phyloP scores from a whole-genome alignment of 768 basidiomycete genomes.

The Amanita jacksonii region DNA sequence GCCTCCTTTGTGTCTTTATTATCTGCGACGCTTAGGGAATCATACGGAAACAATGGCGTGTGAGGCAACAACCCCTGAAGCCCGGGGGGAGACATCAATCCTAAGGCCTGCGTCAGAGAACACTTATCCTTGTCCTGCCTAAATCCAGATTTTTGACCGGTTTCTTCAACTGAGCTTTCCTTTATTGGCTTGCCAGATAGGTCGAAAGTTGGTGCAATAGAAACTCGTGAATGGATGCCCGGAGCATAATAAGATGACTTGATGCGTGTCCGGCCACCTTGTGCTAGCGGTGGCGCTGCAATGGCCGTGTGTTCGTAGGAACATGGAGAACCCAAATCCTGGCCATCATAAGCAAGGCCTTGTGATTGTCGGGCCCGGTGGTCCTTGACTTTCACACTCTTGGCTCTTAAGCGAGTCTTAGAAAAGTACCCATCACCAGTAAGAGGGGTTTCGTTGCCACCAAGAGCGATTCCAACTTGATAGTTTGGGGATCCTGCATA shows the following conservation, averaged over 20 bases:
- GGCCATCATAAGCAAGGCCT: constrained; percentile 44
- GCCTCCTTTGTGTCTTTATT: background rate
- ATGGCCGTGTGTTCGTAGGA: constrained; percentile 17
- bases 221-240: constrained; percentile 44
- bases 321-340: constrained; percentile 37
- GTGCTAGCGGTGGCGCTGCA: constrained; percentile 14
- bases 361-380: constrained; percentile 22
- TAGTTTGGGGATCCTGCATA: constrained; percentile 34
- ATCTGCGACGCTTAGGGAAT: constrained; percentile 55
- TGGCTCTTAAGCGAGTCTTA: constrained; percentile 28
- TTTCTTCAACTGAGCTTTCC: constrained; percentile 7
- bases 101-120: constrained; percentile 28
- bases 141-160: constrained; percentile 31
- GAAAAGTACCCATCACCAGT: constrained; percentile 33
- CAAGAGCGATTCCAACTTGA: constrained; percentile 27
- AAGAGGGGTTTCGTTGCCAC: constrained; percentile 21
- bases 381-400: constrained; percentile 18
- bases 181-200: constrained; percentile 25
- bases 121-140: constrained; percentile 32
- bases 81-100: constrained; percentile 28
- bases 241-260: constrained; percentile 61
- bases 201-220: constrained; percentile 30
- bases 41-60: constrained; percentile 61
- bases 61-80: constrained; percentile 39
- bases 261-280: constrained; percentile 52